These are phyloP conservation scores for Silybum marianum DNA, from an alignment of 129 eudicot genomes.

Conservation along the genomic window DNA sequence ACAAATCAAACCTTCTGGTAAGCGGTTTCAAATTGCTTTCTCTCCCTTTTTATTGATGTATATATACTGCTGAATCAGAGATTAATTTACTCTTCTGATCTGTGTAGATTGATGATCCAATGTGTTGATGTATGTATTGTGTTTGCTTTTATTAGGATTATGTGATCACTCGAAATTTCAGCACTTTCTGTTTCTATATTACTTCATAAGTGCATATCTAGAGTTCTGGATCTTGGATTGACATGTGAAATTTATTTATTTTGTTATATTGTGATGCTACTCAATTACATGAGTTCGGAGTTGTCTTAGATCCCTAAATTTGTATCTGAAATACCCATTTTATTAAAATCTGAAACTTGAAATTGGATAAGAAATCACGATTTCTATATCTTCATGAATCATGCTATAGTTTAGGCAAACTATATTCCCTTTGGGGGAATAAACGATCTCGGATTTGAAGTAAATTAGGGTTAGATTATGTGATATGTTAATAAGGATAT, in stretches of 20 bases:
- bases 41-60: neutral
- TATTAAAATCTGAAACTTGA: neutral
- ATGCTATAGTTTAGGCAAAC: neutral
- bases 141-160: neutral
- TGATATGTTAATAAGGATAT: neutral
- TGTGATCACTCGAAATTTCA: neutral
- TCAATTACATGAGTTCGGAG: neutral
- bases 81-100: neutral
- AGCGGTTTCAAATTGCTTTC: neutral
- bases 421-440: neutral
- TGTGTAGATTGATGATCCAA: slow-evolving; percentile 3
- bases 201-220: neutral
- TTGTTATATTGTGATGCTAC: neutral
- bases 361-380: neutral
- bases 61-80: neutral
- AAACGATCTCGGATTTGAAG: neutral
- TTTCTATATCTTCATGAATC: slow-evolving; percentile 1
- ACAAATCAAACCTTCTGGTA: slow-evolving; percentile 17
- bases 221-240: neutral
- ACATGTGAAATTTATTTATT: neutral
- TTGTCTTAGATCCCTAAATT: slow-evolving; percentile 21
- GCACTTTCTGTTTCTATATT: slow-evolving; percentile 1
- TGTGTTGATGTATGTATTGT: neutral
- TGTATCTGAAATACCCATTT: neutral
- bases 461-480: slow-evolving; percentile 3